These are phyloP conservation scores for Penstemon barbatus DNA, from an alignment of 257 asterid genomes.

Conservation along the genomic window DNA sequence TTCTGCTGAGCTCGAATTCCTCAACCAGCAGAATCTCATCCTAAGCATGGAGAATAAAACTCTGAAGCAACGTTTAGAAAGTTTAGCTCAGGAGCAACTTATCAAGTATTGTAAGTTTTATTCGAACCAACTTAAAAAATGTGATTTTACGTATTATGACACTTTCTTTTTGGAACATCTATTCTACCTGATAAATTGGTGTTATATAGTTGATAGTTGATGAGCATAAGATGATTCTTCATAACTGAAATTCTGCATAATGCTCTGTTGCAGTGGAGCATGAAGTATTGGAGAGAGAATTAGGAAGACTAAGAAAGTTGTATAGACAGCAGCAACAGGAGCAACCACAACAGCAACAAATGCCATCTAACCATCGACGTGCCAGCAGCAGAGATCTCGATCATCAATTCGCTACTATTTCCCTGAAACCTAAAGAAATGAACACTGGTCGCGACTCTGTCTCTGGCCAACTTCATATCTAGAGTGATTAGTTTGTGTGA, in stretches of 20 bases:
- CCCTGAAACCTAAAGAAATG: slow-evolving; percentile 60
- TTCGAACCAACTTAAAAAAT: not conserved
- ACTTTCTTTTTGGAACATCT: not conserved
- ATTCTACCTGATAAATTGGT: not conserved
- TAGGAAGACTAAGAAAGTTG: slow-evolving; percentile 47
- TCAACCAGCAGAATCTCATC: slow-evolving; percentile 76
- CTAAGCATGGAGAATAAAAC: slow-evolving; percentile 82
- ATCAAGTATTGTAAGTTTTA: slow-evolving; percentile 61
- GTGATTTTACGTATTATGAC: not conserved
- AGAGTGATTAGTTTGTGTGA: slow-evolving; percentile 32
- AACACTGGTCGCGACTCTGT: slow-evolving; percentile 37
- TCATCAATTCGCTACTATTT: slow-evolving; percentile 57
- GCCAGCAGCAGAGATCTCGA: slow-evolving; percentile 64
- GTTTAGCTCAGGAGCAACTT: slow-evolving; percentile 72
- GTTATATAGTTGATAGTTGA: not conserved
- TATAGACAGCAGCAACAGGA: slow-evolving; percentile 51
- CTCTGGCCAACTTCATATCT: slow-evolving; percentile 51
- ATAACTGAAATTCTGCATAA: slow-evolving; percentile 17
- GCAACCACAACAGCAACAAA: slow-evolving; percentile 33
- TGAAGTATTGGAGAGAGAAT: slow-evolving; percentile 72
- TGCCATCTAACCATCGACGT: slow-evolving; percentile 47
- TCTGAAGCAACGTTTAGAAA: slow-evolving; percentile 72
- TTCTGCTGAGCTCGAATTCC: slow-evolving; percentile 74
- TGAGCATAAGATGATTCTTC: not conserved
- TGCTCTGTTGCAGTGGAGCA: slow-evolving; percentile 61